phyloP scores from a whole-genome alignment of 768 basidiomycete genomes.

The Russula lepida region DNA sequence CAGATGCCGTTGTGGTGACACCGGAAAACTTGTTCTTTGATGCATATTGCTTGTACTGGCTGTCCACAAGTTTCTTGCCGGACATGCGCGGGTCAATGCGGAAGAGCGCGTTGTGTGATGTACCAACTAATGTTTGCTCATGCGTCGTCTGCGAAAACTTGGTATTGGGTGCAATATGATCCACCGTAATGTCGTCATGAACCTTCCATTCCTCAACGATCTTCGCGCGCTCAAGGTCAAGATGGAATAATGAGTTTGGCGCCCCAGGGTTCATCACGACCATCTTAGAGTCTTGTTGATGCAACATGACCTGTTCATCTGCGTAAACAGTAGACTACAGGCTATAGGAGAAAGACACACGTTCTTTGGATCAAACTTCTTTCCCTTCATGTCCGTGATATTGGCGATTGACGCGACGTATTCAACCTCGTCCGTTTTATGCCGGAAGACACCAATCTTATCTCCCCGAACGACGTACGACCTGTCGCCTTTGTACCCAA shows the following conservation, averaged over 20 bases:
- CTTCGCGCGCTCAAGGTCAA: constrained; percentile 93
- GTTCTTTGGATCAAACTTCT: constrained; percentile 78
- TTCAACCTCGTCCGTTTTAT: constrained; percentile 63
- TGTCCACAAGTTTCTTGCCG: constrained; percentile 88
- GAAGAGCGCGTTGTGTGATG: constrained; percentile 93
- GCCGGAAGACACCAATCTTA: constrained; percentile 86
- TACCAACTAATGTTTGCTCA: constrained; percentile 89
- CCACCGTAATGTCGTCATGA: constrained; percentile 78
- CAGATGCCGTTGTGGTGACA: constrained; percentile 76
- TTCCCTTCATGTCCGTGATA: constrained; percentile 70
- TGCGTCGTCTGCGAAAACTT: constrained; percentile 93
- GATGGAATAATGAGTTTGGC: constrained; percentile 72
- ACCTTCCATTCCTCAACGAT: constrained; percentile 99
- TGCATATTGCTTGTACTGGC: constrained; percentile 92
- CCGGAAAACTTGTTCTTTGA: constrained; percentile 94
- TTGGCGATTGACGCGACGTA: constrained; percentile 85
- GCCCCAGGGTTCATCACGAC: constrained; percentile 78
- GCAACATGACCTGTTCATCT: constrained; percentile 74
- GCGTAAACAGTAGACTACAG: not conserved
- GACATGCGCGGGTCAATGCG: constrained; percentile 93
- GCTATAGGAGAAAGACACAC: constrained; percentile 35
- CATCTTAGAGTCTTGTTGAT: constrained; percentile 96
- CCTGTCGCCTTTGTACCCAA: constrained; percentile 92
- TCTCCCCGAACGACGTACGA: constrained; percentile 90
- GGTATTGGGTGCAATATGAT: constrained; percentile 84